A percentile compares a stretch with the other conserved stretches of the same genome.
Evolutionary conservation across 148 eudicot species (phyloP).

Genomic region (Spergularia marina): DNA sequence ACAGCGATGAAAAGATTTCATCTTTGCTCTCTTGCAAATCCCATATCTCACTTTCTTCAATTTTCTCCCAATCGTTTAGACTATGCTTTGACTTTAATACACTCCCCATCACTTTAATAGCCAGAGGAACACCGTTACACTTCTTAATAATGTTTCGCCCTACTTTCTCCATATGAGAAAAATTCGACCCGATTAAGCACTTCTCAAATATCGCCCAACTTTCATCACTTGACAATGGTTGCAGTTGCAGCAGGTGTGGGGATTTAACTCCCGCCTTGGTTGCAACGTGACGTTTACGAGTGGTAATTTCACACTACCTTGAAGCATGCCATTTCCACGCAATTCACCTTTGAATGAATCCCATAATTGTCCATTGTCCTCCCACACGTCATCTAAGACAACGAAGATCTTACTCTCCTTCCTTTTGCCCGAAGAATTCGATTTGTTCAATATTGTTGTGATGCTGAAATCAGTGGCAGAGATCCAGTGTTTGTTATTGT

Average conservation of each 20-base stretch:
- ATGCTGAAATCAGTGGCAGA: background rate
- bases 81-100: background rate
- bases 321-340: background rate
- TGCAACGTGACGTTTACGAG: slow-evolving; percentile 12
- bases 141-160: slow-evolving; percentile 21
- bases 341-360: slow-evolving; percentile 4
- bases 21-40: background rate
- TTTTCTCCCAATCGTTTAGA: slow-evolving; percentile 11
- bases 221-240: slow-evolving; percentile 12
- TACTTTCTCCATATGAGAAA: slow-evolving; percentile 3
- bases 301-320: slow-evolving; percentile 14
- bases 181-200: background rate
- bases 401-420: slow-evolving; percentile 16
- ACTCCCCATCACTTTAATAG: slow-evolving; percentile 9
- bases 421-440: background rate
- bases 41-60: slow-evolving; percentile 13
- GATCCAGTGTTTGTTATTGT: slow-evolving; percentile 10
- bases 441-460: too few relatives aligned
- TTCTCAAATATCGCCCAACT: slow-evolving; percentile 17
- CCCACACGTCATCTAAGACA: slow-evolving; percentile 34
- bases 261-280: background rate
- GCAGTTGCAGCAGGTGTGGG: background rate
- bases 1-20: slow-evolving; percentile 8
- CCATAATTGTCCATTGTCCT: slow-evolving; percentile 7
- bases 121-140: slow-evolving; percentile 30